Percentiles rank a stretch among this genome's conserved stretches.
These are phyloP conservation scores for Podaxis pistillaris DNA, from an alignment of 768 basidiomycete genomes.

Conservation along the genomic window DNA sequence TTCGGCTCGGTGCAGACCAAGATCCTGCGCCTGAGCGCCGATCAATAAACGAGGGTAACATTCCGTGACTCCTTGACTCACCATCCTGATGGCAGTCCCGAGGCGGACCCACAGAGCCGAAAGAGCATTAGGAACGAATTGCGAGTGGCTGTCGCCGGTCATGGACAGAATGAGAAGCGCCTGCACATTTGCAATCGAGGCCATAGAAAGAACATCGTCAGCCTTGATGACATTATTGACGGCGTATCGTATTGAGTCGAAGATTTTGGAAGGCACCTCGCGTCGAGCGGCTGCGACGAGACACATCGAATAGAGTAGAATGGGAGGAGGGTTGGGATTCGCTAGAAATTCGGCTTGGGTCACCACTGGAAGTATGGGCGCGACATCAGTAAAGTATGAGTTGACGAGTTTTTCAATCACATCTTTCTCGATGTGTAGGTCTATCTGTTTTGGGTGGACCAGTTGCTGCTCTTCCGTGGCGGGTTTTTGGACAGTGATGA, in stretches of 20 bases:
- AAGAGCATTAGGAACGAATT: slow-evolving; percentile 80
- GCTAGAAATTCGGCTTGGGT: slow-evolving; percentile 87
- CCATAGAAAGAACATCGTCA: slow-evolving; percentile 88
- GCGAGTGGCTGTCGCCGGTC: slow-evolving; percentile 89
- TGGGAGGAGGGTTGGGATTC: slow-evolving; percentile 66
- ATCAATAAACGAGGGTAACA: slow-evolving; percentile 3
- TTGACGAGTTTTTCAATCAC: slow-evolving; percentile 83
- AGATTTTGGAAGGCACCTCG: slow-evolving; percentile 80
- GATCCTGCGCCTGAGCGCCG: slow-evolving; percentile 79
- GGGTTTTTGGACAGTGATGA: slow-evolving; percentile 79
- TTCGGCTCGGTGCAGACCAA: slow-evolving; percentile 93
- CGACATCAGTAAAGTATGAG: slow-evolving; percentile 86
- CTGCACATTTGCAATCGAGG: slow-evolving; percentile 85
- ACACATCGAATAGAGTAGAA: slow-evolving; percentile 93
- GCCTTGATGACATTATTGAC: slow-evolving; percentile 86
- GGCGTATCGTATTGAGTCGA: slow-evolving; percentile 83
- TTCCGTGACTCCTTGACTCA: slow-evolving; percentile 32
- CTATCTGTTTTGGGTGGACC: slow-evolving; percentile 58
- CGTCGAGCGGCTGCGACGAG: slow-evolving; percentile 86
- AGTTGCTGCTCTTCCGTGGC: slow-evolving; percentile 52
- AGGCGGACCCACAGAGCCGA: slow-evolving; percentile 85
- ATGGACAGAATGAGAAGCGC: slow-evolving; percentile 82
- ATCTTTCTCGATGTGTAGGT: slow-evolving; percentile 74
- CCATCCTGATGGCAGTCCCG: slow-evolving; percentile 92
- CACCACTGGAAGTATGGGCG: slow-evolving; percentile 87